phyloP scores from a whole-genome alignment of 441 rosid genomes.

The Pelargonium myrrhifolium region DNA sequence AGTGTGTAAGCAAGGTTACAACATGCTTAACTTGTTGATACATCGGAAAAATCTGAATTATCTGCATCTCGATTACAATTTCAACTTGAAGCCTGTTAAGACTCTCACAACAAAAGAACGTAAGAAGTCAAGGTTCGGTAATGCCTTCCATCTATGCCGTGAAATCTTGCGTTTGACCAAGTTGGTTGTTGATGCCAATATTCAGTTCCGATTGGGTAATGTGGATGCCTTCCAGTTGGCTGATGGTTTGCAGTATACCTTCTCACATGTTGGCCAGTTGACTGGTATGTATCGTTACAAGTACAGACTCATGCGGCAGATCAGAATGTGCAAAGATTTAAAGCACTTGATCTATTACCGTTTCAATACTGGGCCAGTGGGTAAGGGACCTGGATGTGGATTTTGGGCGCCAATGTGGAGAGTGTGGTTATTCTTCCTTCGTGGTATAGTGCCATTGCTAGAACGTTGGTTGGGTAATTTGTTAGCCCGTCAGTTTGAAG shows the following conservation, averaged over 20 bases:
- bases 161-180: constrained; percentile 88
- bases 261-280: constrained; percentile 96
- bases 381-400: constrained; percentile 98
- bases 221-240: constrained; percentile 98
- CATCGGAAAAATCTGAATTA: constrained; percentile 89
- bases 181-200: constrained; percentile 96
- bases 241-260: constrained; percentile 88
- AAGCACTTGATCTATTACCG: constrained; percentile 94
- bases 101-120: constrained; percentile 95
- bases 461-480: constrained; percentile 94
- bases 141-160: constrained; percentile 98
- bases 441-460: constrained; percentile 90
- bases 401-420: constrained; percentile 99
- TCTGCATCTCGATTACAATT: constrained; percentile 90
- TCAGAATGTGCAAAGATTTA: constrained; percentile 92
- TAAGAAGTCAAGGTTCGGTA: constrained; percentile 91
- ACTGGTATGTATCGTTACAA: constrained; percentile 98
- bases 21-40: constrained; percentile 91
- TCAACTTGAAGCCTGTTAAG: constrained; percentile 92
- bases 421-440: constrained; percentile 91
- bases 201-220: constrained; percentile 88
- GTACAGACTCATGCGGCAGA: constrained; percentile 92
- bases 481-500: constrained; percentile 94
- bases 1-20: constrained; percentile 95
- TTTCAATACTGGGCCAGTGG: constrained; percentile 94